Conservation (phyloP, 495 filamentous ascomycete species). For the Penicillium atrosanguineum region DNA sequence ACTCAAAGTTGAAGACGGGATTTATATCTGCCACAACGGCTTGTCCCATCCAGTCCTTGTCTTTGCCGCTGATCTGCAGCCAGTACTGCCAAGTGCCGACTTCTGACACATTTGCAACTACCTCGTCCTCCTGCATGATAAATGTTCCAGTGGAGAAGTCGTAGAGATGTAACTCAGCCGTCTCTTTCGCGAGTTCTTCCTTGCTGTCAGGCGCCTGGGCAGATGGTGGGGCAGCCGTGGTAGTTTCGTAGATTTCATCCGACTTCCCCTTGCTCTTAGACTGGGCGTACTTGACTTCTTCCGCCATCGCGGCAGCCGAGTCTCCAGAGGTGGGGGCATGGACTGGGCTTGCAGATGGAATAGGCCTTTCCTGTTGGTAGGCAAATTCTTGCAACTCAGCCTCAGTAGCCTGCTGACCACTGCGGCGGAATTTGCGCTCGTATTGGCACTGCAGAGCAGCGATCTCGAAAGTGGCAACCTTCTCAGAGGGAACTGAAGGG, state of each 20-base stretch:
- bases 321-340: constrained; percentile 52
- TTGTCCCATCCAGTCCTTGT: constrained; percentile 86
- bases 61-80: constrained; percentile 77
- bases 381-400: constrained; percentile 76
- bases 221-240: constrained; percentile 52
- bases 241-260: constrained; percentile 21
- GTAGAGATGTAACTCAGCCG: constrained; percentile 87
- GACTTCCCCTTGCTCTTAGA: constrained; percentile 40
- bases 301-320: constrained; percentile 41
- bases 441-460: constrained; percentile 92
- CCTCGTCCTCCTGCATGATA: constrained; percentile 69
- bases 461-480: constrained; percentile 76
- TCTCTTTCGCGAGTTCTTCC: constrained; percentile 73
- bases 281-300: constrained; percentile 46
- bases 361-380: constrained; percentile 74
- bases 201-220: constrained; percentile 62
- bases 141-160: constrained; percentile 85
- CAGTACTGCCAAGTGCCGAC: constrained; percentile 93
- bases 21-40: constrained; percentile 86
- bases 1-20: constrained; percentile 98
- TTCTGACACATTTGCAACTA: constrained; percentile 79
- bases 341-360: constrained; percentile 78
- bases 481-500: constrained; percentile 59
- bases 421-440: constrained; percentile 86
- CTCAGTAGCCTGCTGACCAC: constrained; percentile 75